Evolutionary conservation across 176 grass and related monocot species (phyloP).

Genomic region (Avena insularis): DNA sequence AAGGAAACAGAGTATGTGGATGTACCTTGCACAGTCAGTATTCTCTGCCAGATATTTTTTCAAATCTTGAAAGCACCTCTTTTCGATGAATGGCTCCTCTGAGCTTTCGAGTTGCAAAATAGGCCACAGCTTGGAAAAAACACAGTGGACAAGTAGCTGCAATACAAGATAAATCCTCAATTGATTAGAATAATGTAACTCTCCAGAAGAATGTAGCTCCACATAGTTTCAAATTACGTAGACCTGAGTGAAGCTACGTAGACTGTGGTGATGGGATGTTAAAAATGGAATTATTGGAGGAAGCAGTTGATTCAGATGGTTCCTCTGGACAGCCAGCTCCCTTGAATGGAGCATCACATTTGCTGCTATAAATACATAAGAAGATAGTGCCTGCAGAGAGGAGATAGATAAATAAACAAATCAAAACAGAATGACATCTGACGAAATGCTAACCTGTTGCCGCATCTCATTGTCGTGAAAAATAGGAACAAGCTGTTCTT

Average conservation of each 20-base stretch:
- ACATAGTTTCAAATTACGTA: conserved; percentile 29
- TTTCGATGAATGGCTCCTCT: conserved; percentile 65
- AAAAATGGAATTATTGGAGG: conserved; percentile 91
- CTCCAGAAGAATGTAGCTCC: conserved; percentile 1
- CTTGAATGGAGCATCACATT: conserved; percentile 88
- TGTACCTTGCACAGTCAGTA: conserved; percentile 85
- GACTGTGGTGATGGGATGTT: conserved; percentile 98
- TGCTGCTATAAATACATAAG: conserved; percentile 96
- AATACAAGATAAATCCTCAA: conserved; percentile 31
- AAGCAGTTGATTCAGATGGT: conserved; percentile 83
- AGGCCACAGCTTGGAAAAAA: conserved; percentile 76
- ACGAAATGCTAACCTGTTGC: conserved; percentile 69
- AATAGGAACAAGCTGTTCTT: conserved; percentile 89
- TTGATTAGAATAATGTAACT: background rate
- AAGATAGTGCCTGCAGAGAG: conserved; percentile 82
- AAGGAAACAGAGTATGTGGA: conserved; percentile 24
- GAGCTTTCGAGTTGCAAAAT: conserved; percentile 60
- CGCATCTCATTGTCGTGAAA: conserved; percentile 86
- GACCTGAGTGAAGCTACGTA: conserved; percentile 94
- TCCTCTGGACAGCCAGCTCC: conserved; percentile 59
- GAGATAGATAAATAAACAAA: conserved; percentile 42
- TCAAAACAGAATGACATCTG: conserved; percentile 28
- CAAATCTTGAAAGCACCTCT: conserved; percentile 83
- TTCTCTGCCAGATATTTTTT: conserved; percentile 88
- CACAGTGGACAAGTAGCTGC: conserved; percentile 86